Evolutionary conservation across 2,329 filamentous ascomycete genomes (phyloP).

Genomic region (Ophiostoma populinum): DNA sequence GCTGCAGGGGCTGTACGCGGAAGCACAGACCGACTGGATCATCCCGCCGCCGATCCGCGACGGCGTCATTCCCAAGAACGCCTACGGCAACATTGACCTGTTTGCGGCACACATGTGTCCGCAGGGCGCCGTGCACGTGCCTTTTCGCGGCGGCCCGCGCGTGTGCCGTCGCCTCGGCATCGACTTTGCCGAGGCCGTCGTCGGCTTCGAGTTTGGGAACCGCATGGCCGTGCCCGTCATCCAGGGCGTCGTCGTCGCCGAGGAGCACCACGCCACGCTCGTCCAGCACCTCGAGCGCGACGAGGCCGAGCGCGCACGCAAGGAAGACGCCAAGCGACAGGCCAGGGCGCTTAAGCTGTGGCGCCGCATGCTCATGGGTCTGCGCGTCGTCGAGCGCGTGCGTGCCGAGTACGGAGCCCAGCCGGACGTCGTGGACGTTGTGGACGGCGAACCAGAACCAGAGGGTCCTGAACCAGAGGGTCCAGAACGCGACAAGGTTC

Average conservation of each 20-base stretch:
- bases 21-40: slow-evolving; percentile 86
- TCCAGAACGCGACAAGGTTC: too few species aligned
- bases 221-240: slow-evolving; percentile 88
- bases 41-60: slow-evolving; percentile 74
- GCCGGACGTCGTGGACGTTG: slow-evolving; percentile 19
- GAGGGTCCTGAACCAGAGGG: too few species aligned
- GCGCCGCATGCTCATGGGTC: slow-evolving; percentile 73
- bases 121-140: slow-evolving; percentile 60
- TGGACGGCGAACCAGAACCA: slow-evolving; percentile 23
- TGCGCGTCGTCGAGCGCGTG: slow-evolving; percentile 67
- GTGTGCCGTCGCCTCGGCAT: slow-evolving; percentile 73
- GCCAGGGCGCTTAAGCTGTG: slow-evolving; percentile 59
- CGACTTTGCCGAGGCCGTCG: slow-evolving; percentile 86
- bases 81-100: slow-evolving; percentile 90
- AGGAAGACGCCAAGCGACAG: slow-evolving; percentile 69
- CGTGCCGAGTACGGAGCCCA: slow-evolving; percentile 57
- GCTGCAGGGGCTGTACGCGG: slow-evolving; percentile 69
- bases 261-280: slow-evolving; percentile 57
- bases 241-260: slow-evolving; percentile 73
- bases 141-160: slow-evolving; percentile 56
- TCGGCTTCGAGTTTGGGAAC: slow-evolving; percentile 90
- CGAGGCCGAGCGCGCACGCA: slow-evolving; percentile 55
- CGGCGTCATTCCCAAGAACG: slow-evolving; percentile 82
- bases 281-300: slow-evolving; percentile 66
- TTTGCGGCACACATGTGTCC: slow-evolving; percentile 93